Percentiles rank a stretch among this genome's conserved stretches.
These are phyloP conservation scores for Trichophyton mentagrophytes DNA, from an alignment of 2,329 filamentous ascomycete genomes.

Conservation along the genomic window DNA sequence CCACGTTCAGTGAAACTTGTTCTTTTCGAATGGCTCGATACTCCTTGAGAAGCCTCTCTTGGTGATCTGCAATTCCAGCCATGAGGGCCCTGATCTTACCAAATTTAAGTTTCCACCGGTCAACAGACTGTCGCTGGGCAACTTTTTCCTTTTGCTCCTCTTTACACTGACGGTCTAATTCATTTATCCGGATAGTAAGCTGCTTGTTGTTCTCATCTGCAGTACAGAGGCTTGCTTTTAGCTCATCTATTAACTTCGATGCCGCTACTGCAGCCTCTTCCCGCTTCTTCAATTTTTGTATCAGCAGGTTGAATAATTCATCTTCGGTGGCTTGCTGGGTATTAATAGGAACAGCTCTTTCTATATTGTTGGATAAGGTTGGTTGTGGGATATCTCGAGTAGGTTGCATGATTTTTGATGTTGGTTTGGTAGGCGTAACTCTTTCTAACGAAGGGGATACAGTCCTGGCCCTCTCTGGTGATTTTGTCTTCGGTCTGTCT, in stretches of 20 bases:
- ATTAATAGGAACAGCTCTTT: neutral
- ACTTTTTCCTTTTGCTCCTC: constrained; percentile 16
- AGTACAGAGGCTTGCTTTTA: constrained; percentile 18
- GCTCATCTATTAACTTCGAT: constrained; percentile 15
- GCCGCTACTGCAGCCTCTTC: constrained; percentile 23
- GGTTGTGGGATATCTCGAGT: neutral
- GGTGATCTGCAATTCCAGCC: constrained; percentile 24
- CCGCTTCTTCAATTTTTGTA: constrained; percentile 22
- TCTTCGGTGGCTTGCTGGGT: constrained; percentile 21
- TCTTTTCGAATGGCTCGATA: constrained; percentile 19
- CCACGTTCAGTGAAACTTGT: constrained; percentile 16
- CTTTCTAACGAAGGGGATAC: neutral
- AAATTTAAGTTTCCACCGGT: constrained; percentile 26
- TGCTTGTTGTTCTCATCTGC: constrained; percentile 21
- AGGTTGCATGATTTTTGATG: neutral
- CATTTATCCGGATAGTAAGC: constrained; percentile 18
- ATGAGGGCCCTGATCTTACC: constrained; percentile 22
- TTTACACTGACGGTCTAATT: constrained; percentile 13
- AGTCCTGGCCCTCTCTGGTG: neutral
- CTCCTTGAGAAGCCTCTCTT: constrained; percentile 22
- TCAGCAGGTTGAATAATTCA: constrained; percentile 25
- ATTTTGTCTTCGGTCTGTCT: neutral
- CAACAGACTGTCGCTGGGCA: constrained; percentile 17
- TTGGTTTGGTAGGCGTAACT: no score
- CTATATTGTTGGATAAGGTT: neutral